Percentiles rank a stretch among this genome's conserved stretches.
Conservation (phyloP, 176 grass and related monocot species). For the Metroxylon sagu region DNA sequence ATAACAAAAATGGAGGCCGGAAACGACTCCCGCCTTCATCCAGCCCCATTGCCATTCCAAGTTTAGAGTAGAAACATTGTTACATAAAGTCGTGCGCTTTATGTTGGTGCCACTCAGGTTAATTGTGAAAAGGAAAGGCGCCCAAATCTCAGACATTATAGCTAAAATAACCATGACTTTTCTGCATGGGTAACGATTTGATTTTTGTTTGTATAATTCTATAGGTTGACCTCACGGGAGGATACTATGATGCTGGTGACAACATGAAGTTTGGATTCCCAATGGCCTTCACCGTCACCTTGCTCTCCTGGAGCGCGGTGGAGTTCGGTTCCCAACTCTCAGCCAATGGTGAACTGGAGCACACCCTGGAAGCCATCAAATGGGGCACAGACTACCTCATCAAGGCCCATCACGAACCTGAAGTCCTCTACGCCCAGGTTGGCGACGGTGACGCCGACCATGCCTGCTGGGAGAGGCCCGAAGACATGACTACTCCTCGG, state of each 20-base stretch:
- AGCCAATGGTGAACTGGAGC: conserved; percentile 28
- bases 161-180: neutral
- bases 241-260: conserved; percentile 74
- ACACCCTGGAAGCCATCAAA: conserved; percentile 45
- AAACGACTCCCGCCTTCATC: too few species aligned
- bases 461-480: conserved; percentile 65
- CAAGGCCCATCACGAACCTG: conserved; percentile 33
- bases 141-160: too few species aligned
- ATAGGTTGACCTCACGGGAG: conserved; percentile 53
- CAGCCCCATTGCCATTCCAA: too few species aligned
- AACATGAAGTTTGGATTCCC: conserved; percentile 68
- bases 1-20: too few species aligned
- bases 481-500: conserved; percentile 81
- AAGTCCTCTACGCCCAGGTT: conserved; percentile 60
- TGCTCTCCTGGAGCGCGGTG: conserved; percentile 51
- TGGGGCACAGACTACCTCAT: conserved; percentile 79
- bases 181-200: neutral
- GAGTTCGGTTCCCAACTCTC: conserved; percentile 21
- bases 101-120: too few species aligned
- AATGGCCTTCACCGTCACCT: conserved; percentile 50
- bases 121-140: too few species aligned
- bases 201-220: neutral
- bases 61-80: too few species aligned
- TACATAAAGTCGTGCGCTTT: too few species aligned
- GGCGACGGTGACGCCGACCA: conserved; percentile 84